Base-by-base conservation (phyloP, 306 rosid species). In the Coriaria nepalensis region DNA sequence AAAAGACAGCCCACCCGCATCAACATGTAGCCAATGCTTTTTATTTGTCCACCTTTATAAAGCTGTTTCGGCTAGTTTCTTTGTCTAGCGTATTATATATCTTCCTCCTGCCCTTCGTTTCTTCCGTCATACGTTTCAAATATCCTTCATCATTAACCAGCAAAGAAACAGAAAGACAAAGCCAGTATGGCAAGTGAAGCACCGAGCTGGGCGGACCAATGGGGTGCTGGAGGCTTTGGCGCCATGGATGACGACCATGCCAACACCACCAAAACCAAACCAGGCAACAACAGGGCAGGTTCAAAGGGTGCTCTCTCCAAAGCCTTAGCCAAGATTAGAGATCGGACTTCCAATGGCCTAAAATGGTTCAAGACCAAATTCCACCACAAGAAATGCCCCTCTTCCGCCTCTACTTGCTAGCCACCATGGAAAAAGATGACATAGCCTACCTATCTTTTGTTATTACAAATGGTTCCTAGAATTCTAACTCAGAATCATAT, bases 141-240 rank as follows among this genome's bases (percentile, higher is more conserved):
- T 64, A 45, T 56, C 42, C 64, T 57, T 40, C 69, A 20, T 59
- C 59, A 11, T 55, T 37, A 41, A 43, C 49, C 56, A 46, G 3
- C 11, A 33, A 10, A 14, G 0, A 39, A 43, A 2, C 32, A 35
- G 45, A 36, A 13, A 37, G 38, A 6, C 37, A 40, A 48, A 46
- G 47, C 6, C 32, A 42, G 61, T 4, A 80, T 87, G 94, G 82
- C 81, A 33, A 62, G 66, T 0, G 94, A 87, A 57, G 93, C 74
- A 68, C 92, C 93, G 4, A 81, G 79, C 64, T 83, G 94, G 94
- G 96, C 94, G 5, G 94, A 82, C 60, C 94, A 79, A 59, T 87
- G 96, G 96, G 94, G 96, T 6, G 83, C 84, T 7, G 96, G 96
- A 15, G 96, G 96, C 11, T 72, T 88, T 14, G 96, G 96, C 14